Base-by-base conservation (phyloP, 768 basidiomycete species). In the Mycena maculata region DNA sequence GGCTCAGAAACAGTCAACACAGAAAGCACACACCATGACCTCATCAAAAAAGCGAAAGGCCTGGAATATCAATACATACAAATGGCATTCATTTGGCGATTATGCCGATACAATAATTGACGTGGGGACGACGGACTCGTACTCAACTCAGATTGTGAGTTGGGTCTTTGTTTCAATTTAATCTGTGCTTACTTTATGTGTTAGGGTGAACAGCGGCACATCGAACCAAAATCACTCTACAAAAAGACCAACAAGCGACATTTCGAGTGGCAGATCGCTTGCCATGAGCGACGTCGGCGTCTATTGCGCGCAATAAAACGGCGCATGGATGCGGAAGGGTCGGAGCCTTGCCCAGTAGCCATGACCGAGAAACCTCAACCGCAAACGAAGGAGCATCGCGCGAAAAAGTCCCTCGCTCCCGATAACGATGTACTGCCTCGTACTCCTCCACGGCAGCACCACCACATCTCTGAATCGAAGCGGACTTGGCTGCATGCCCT, bases 121-220 rank as follows among this genome's bases (percentile, higher is more conserved):
- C 1, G 39, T 52, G 1, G 75, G 78, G 0, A 78, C 72, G 0
- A 74, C 71, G 2, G 75, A 79, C 41, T 74, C 71, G 1, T 74
- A 71, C 27, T 72, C 74, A 0, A 77, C 74, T 1, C 73, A 76
- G 4, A 48, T 69, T 33, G 77, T 79, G 25, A 47, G 57, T 42
- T 12, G 41, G 11, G 20, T 25, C 33, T 55, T 18, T 31, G 12
- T 25, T 49, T 3, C 23, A 12, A 1, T 11, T 57, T 3, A 0
- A 20, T 4, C 12, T 56, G 16, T n/a, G 22, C 30, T 12, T 13
- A n/a, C 5, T 45, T 25, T 6, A 27, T n/a, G 49, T 28, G n/a
- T 11, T n/a, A 81, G 80, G 75, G 77, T 0, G 80, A 83, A 52
- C 70, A 74, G 0, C 70, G 79, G 38, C 82, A 83, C 41, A 63